Base-by-base conservation (phyloP, 345 rosid genomes). In the Aethionema arabicum region DNA sequence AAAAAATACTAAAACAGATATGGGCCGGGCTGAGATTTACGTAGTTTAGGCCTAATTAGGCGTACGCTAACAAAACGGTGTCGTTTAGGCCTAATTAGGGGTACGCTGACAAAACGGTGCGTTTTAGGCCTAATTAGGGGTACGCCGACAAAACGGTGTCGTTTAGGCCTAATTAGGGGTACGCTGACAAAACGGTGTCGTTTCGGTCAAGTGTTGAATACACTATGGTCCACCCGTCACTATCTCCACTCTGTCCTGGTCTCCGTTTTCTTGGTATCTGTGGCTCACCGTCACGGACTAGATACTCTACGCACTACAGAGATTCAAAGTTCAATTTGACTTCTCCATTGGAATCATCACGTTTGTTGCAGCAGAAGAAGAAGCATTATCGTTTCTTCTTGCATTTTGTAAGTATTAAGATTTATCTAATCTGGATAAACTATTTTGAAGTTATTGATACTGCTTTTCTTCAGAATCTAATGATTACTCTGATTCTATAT, bases 241-340 rank as follows among this genome's bases (percentile, higher is more conserved):
- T 60, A 5, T 53, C 56, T 53, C 52, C 67, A 54, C 67, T 3
- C 57, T 69, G 68, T 68, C 15, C n/a, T 16, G 9, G 30, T 45
- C 67, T 58, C 64, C 57, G 68, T 14, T 49, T 39, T 55, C 39
- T 32, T 30, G 3, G 8, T 31, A 38, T 56, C 35, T 31, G 68
- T 69, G 74, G 68, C 46, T 58, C 72, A 69, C 74, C 68, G 68
- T 8, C 46, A 39, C 56, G 33, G 58, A 69, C 50, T 68, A 1
- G 2, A 42, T 36, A 38, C 50, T 36, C 31, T 43, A 44, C 66
- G 8, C 40, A 45, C 60, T 61, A 4, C 48, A 13, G 13, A 61
- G 12, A 50, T 69, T 69, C 57, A 39, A 2, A 55, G 39, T 55
- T 47, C 74, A 55, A 32, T 32, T 62, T 56, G 63, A 56, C 58